These are phyloP conservation scores for Aspergillus olivimuriae DNA, from an alignment of 495 filamentous ascomycete genomes.

Conservation along the genomic window DNA sequence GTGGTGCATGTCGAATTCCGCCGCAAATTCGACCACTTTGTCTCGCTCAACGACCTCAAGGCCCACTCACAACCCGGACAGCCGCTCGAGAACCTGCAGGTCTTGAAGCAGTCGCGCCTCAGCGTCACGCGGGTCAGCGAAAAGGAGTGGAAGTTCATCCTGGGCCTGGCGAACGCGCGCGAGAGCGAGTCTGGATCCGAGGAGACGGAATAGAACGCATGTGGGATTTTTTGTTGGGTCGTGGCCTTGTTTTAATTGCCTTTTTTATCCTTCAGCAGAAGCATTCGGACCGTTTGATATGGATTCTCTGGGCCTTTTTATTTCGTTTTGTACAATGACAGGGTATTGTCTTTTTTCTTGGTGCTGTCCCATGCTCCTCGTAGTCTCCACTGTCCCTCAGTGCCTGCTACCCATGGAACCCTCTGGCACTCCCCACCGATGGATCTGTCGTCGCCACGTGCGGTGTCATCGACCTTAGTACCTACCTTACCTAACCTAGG, in stretches of 20 bases:
- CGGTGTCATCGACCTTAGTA: no score
- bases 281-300: no score
- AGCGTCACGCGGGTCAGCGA: slow-evolving; percentile 75
- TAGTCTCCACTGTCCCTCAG: no score
- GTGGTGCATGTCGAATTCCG: slow-evolving; percentile 83
- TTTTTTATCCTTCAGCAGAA: neutral
- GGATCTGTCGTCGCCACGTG: no score
- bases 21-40: slow-evolving; percentile 65
- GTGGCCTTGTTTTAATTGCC: neutral
- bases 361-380: no score
- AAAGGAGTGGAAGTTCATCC: slow-evolving; percentile 76
- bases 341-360: no score
- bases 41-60: slow-evolving; percentile 71
- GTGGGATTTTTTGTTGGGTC: no score
- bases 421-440: no score
- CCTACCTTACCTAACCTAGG: no score
- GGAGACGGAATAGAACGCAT: neutral
- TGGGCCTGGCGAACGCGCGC: slow-evolving; percentile 31
- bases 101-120: slow-evolving; percentile 69
- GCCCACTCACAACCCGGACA: slow-evolving; percentile 49
- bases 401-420: no score
- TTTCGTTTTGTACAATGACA: neutral
- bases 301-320: neutral
- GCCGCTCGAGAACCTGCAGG: slow-evolving; percentile 72
- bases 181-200: neutral